Base-by-base conservation (phyloP, 2,329 filamentous ascomycete genomes). In the Sporothrix variecibatus region DNA sequence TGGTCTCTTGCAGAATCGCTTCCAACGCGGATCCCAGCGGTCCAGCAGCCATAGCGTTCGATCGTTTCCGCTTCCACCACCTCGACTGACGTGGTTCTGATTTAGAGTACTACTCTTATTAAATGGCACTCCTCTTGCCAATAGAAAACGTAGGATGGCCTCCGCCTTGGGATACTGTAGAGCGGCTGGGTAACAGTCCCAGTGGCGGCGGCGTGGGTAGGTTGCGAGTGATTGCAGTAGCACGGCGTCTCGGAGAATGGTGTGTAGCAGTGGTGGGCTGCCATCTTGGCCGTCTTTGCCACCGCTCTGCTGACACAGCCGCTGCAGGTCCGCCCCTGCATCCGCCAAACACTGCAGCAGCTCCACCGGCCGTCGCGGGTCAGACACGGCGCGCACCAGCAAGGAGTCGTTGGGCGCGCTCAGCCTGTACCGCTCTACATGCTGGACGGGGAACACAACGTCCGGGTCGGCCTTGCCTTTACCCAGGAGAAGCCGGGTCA, bases 331-430 rank as follows among this genome's bases (percentile, higher is more conserved):
- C 3, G 65, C 72, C 0, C 75, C 75, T 3, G 73, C 73, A 26
- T 73, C 71, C 5, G 71, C 71, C 7, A 76, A 62, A n/a, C 71
- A 73, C 7, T 64, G 73, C 40, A 76, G 62, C 67, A 76, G 53
- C 40, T 76, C 73, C 15, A 73, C 60, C 0, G 75, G 73, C 60
- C 62, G 40, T 8, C 73, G 75, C 8, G 43, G 64, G 9, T 75
- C 70, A 23, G 67, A 40, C 26, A 76, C 68, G 28, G 73, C 75
- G 17, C 67, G 71, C 58, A 69, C 5, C 31, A 64, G 49, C 3
- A 73, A 51, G 49, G 72, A 62, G n/a, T 51, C 56, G 5, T 17
- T 20, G 43, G 43, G 43, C 15, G 15, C 15, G 6, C 43, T 15
- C 20, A 20, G n/a, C 3, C 34, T 49, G 23, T 34, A 8, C 28